A percentile compares a stretch with the other conserved stretches of the same genome.
phyloP scores from a whole-genome alignment of 1,284 basidiomycete genomes.

The Austroboletus niveus region DNA sequence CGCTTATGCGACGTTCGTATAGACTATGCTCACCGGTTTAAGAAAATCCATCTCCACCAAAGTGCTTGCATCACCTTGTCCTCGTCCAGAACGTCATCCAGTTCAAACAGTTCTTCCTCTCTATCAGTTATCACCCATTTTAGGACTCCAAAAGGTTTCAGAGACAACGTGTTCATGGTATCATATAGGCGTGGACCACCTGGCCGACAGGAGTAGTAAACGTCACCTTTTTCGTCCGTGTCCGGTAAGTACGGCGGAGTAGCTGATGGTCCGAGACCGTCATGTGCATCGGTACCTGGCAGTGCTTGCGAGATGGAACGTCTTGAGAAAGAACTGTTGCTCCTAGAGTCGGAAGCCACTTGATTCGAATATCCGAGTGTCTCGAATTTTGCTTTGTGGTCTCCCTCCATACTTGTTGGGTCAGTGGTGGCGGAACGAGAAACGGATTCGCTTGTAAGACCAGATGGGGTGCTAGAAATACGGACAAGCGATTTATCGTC shows the following conservation, averaged over 20 bases:
- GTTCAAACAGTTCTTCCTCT: slow-evolving; percentile 71
- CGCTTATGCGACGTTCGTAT: background rate
- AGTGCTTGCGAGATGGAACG: slow-evolving; percentile 20
- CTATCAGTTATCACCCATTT: slow-evolving; percentile 64
- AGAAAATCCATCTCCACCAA: slow-evolving; percentile 70
- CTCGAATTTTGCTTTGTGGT: slow-evolving; percentile 22
- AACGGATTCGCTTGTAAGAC: slow-evolving; percentile 8
- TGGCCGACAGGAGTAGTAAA: slow-evolving; percentile 60
- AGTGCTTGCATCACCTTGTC: slow-evolving; percentile 74
- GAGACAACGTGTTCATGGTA: slow-evolving; percentile 53
- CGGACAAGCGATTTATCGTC: slow-evolving; percentile 6
- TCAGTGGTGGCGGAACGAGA: slow-evolving; percentile 5
- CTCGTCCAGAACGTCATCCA: slow-evolving; percentile 64
- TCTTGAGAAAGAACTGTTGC: slow-evolving; percentile 5
- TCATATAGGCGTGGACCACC: slow-evolving; percentile 64
- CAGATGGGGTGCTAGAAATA: slow-evolving; percentile 18
- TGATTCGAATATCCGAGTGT: slow-evolving; percentile 10
- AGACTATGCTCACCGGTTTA: slow-evolving; percentile 48
- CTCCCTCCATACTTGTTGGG: slow-evolving; percentile 19
- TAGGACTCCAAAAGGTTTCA: slow-evolving; percentile 60
- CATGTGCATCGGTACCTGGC: slow-evolving; percentile 31
- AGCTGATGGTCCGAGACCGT: slow-evolving; percentile 52
- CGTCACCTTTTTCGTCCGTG: slow-evolving; percentile 41
- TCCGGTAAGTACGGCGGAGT: slow-evolving; percentile 53
- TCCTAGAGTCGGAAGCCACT: background rate